These are phyloP conservation scores for Oldenlandia corymbosa DNA, from an alignment of 257 asterid species.

Conservation along the genomic window DNA sequence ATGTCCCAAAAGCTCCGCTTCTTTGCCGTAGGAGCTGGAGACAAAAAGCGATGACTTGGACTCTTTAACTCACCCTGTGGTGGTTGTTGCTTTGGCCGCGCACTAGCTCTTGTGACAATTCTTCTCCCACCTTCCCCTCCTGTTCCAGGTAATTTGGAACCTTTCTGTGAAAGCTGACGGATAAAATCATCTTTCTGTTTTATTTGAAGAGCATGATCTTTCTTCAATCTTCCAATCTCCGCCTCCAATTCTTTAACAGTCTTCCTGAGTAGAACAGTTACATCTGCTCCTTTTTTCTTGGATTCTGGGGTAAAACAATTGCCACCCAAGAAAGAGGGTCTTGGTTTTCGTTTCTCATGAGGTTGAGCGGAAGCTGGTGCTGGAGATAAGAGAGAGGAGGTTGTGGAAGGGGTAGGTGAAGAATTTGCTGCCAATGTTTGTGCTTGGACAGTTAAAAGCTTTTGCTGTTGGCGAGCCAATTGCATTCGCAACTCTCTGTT, in stretches of 20 bases:
- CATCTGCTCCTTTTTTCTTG: constrained; percentile 34
- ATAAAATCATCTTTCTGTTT: constrained; percentile 44
- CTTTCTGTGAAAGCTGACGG: constrained; percentile 36
- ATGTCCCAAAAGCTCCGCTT: constrained; percentile 64
- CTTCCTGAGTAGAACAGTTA: constrained; percentile 30
- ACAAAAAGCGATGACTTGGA: constrained; percentile 35
- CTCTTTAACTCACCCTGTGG: constrained; percentile 35
- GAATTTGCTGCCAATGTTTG: constrained; percentile 49
- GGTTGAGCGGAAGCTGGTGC: constrained; percentile 32
- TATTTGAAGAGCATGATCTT: constrained; percentile 43
- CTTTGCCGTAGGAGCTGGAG: constrained; percentile 57
- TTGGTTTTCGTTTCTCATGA: constrained; percentile 32
- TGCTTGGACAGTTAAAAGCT: constrained; percentile 45
- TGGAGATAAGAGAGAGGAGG: constrained; percentile 37
- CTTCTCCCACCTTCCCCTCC: constrained; percentile 26
- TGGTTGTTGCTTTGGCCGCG: constrained; percentile 29
- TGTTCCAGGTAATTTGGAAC: constrained; percentile 29
- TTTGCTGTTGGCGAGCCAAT: constrained; percentile 53
- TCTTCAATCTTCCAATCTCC: constrained; percentile 47
- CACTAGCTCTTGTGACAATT: constrained; percentile 30
- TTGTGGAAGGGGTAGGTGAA: constrained; percentile 40
- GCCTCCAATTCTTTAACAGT: constrained; percentile 42
- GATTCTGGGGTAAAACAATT: constrained; percentile 57
- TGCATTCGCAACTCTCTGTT: constrained; percentile 48
- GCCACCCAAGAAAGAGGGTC: constrained; percentile 38